Percentiles rank a stretch among this genome's conserved stretches.
These are phyloP conservation scores for Cyclotella cryptica DNA, from an alignment of 108 stramenopile species.

Conservation along the genomic window DNA sequence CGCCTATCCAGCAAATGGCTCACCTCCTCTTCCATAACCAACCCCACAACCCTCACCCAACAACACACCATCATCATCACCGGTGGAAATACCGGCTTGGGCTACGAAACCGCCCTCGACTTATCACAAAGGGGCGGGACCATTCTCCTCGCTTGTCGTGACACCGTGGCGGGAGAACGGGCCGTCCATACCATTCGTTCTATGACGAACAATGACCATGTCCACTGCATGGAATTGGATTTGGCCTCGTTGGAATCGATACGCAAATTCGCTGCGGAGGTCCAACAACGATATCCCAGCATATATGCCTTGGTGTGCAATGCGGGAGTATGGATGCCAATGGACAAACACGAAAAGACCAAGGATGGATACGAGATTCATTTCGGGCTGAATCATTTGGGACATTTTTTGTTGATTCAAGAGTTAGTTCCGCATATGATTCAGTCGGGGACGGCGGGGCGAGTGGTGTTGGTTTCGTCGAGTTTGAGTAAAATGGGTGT, in stretches of 20 bases:
- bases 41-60: neutral
- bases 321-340: conserved; percentile 56
- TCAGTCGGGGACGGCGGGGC: conserved; percentile 24
- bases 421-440: conserved; percentile 12
- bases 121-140: conserved; percentile 24
- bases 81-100: conserved; percentile 50
- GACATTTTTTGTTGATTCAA: conserved; percentile 34
- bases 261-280: conserved; percentile 23
- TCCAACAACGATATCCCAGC: neutral
- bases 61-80: conserved; percentile 44
- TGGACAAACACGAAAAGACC: conserved; percentile 32
- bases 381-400: conserved; percentile 54
- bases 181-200: conserved; percentile 29
- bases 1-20: conserved; percentile 49
- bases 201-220: conserved; percentile 27
- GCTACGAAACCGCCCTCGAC: conserved; percentile 51
- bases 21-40: conserved; percentile 7
- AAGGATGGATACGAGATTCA: conserved; percentile 53
- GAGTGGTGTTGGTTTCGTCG: conserved; percentile 47
- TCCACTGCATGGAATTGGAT: conserved; percentile 41
- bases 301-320: conserved; percentile 45
- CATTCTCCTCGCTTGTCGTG: conserved; percentile 49
- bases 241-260: conserved; percentile 49
- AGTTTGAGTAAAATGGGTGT: conserved; percentile 40
- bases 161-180: conserved; percentile 23